Percentiles rank a stretch among this genome's conserved stretches.
Evolutionary conservation across 1,139 yeast species (phyloP).

Genomic region (Geotrichum bryndzae): DNA sequence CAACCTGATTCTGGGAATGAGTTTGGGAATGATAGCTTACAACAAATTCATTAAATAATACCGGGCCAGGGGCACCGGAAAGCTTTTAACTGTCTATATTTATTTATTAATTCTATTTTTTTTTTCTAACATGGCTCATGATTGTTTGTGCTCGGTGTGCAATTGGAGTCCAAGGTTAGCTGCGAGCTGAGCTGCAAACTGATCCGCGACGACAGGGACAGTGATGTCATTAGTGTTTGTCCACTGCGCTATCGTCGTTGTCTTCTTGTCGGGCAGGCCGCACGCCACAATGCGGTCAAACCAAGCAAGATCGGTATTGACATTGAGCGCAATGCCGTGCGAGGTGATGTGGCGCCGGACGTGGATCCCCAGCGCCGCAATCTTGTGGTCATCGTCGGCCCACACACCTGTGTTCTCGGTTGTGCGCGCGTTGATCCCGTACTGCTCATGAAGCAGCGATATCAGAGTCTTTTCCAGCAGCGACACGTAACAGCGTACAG

Average conservation of each 20-base stretch:
- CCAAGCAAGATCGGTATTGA: constrained; percentile 63
- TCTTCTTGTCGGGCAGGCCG: constrained; percentile 61
- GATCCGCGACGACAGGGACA: constrained; percentile 6
- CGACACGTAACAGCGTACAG: constrained; percentile 72
- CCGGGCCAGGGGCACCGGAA: not conserved
- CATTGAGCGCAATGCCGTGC: constrained; percentile 84
- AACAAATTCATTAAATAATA: not conserved
- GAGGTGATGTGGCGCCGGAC: constrained; percentile 79
- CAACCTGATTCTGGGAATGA: not conserved
- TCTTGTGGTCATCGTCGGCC: constrained; percentile 57
- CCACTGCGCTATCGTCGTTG: constrained; percentile 44
- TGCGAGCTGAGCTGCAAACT: constrained; percentile 9
- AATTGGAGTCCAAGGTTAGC: constrained; percentile 4
- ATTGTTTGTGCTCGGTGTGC: not conserved
- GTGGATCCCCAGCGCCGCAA: constrained; percentile 87
- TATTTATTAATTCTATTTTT: constrained; percentile 4
- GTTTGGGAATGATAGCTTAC: not conserved
- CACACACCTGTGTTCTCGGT: constrained; percentile 81
- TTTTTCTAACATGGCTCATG: not conserved
- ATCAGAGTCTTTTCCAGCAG: constrained; percentile 62
- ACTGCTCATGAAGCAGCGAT: constrained; percentile 41
- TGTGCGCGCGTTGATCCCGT: constrained; percentile 44
- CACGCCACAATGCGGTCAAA: constrained; percentile 75
- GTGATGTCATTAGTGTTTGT: not conserved
- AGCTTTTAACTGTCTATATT: not conserved